Evolutionary conservation across 495 filamentous ascomycete genomes (phyloP), one percentile per base, ranked within the genome.

Genomic region (Daldinia loculata): DNA sequence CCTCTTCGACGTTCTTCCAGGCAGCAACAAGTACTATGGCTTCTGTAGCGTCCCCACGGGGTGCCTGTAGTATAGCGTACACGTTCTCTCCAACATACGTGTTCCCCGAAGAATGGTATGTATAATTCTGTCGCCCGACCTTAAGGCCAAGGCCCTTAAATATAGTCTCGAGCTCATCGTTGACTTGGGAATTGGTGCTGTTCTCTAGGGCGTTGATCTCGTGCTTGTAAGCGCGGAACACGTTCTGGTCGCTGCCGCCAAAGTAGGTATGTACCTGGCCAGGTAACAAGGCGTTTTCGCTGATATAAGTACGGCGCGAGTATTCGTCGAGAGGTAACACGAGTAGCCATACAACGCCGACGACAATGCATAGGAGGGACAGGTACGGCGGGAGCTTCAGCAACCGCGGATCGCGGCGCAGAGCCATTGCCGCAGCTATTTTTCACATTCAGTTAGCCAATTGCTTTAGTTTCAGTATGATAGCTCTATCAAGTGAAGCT

Each of bases 201-300:
- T 83, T 85, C 71, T 75, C 81, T 66, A 93, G 77, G 32, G 84
- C 85, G 69, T 90, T 86, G 24, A 97, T 83, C 78, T 99, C 95
- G 76, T 91, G 89, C 74, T 92, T 90, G 77, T 97, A 98, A 6
- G 94, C 96, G 8, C 94, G 87, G 80, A 98, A 97, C 66, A 98
- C 86, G 76, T 97, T 91, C 81, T 97, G 94, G 75, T 99, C 95
- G 77, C 92, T 96, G 24, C 95, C 95, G 2, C 92, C 90, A 74
- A 99, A 99, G 77, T 99, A 98, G 0, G 96, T 97, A 80, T 98
- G 94, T 12, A 98, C 95, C 76, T 98, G 95, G 15, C 95, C 95
- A 0, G 95, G 95, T 17, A 99, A 84, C 8, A 99, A 89, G 17
- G 95, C 95, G 79, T 99, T 99, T 78, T 99, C 95, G 57, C 94